Conservation (phyloP, 768 basidiomycete species). For the Mycena sanguinolenta region DNA sequence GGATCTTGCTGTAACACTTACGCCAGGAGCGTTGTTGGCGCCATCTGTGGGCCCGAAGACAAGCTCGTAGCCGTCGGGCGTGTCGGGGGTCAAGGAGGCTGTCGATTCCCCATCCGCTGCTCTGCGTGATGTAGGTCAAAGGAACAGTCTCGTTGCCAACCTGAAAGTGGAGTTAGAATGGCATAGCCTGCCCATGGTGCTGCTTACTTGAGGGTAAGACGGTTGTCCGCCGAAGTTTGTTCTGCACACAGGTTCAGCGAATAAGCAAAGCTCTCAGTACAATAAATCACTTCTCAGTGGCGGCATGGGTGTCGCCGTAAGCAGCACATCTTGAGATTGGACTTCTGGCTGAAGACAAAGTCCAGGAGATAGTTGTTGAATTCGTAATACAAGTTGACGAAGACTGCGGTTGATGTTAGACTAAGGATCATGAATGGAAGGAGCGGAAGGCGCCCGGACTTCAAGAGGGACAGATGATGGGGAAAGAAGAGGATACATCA, state of each 20-base stretch:
- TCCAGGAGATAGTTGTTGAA: not conserved
- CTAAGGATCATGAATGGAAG: too few relatives aligned
- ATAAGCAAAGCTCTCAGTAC: too few relatives aligned
- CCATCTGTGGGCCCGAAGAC: not conserved
- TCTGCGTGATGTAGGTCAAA: not conserved
- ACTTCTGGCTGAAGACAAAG: not conserved
- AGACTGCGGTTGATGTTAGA: not conserved
- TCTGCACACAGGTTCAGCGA: too few relatives aligned
- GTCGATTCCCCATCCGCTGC: not conserved
- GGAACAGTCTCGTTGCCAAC: not conserved
- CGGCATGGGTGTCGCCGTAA: not conserved
- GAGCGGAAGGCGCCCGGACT: too few relatives aligned
- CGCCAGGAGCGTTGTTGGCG: not conserved
- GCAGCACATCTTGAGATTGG: not conserved
- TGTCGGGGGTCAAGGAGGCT: not conserved
- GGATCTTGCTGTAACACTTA: not conserved
- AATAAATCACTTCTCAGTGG: not conserved
- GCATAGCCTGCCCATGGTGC: too few relatives aligned
- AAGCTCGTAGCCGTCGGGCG: not conserved
- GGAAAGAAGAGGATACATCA: too few relatives aligned
- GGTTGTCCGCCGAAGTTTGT: not conserved
- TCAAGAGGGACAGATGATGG: too few relatives aligned
- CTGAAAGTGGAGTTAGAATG: not conserved
- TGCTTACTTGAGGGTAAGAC: not conserved
- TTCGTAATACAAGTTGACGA: not conserved